Evolutionary conservation across 2,329 filamentous ascomycete species (phyloP).

Genomic region (Aspergillus sp.): DNA sequence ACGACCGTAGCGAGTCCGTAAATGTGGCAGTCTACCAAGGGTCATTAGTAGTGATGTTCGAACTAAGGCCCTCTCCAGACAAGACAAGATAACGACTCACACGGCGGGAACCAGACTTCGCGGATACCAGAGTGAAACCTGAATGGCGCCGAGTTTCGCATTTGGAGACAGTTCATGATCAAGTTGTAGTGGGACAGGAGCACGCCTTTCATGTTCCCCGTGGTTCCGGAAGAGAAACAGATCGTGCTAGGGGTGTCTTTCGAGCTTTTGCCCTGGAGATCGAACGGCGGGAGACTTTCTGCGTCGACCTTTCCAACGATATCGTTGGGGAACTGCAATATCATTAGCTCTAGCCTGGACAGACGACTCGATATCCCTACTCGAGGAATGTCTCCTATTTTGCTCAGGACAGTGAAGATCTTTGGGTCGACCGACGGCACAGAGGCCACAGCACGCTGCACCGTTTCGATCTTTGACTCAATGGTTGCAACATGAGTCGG

Average conservation of each 20-base stretch:
- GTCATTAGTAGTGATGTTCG: neutral
- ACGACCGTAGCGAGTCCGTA: constrained; percentile 17
- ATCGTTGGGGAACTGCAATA: constrained; percentile 19
- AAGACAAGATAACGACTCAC: constrained; percentile 9
- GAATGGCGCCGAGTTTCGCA: constrained; percentile 16
- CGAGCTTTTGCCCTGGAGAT: constrained; percentile 17
- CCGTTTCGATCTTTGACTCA: constrained; percentile 16
- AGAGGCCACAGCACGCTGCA: constrained; percentile 17
- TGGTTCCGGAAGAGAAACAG: constrained; percentile 75
- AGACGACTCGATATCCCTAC: neutral
- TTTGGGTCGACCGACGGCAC: constrained; percentile 3
- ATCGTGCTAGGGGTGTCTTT: constrained; percentile 20
- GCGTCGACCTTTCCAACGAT: constrained; percentile 9
- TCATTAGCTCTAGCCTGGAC: neutral
- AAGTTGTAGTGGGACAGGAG: constrained; percentile 77
- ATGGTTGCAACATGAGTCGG: constrained; percentile 23
- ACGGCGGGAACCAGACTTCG: constrained; percentile 20
- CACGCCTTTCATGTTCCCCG: constrained; percentile 81
- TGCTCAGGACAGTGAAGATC: constrained; percentile 4
- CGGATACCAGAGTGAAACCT: constrained; percentile 16
- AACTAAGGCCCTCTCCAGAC: neutral
- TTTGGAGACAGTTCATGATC: constrained; percentile 60
- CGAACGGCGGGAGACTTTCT: constrained; percentile 19
- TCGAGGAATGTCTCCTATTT: neutral
- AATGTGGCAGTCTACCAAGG: constrained; percentile 17